These are phyloP conservation scores for Datura wrightii DNA, from an alignment of 257 asterid genomes.

Conservation along the genomic window DNA sequence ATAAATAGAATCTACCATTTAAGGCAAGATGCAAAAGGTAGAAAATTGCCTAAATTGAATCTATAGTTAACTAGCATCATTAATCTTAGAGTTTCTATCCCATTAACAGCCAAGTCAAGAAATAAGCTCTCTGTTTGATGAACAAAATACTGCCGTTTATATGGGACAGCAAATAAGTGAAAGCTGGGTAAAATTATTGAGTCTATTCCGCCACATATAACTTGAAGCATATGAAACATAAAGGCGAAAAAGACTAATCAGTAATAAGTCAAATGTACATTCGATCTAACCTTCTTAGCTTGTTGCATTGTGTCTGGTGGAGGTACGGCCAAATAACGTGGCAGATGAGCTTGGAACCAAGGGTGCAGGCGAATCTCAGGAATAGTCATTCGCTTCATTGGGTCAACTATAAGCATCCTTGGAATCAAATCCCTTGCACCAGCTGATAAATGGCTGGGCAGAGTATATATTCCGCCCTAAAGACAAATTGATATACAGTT, in stretches of 20 bases:
- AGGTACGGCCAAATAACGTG: slow-evolving; percentile 90
- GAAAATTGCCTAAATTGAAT: not conserved
- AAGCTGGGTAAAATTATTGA: not conserved
- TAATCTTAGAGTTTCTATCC: not conserved
- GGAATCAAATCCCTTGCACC: slow-evolving; percentile 91
- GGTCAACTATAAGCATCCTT: slow-evolving; percentile 93
- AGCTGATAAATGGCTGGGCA: slow-evolving; percentile 92
- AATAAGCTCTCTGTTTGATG: not conserved
- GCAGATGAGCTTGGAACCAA: slow-evolving; percentile 92
- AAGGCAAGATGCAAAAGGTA: not conserved
- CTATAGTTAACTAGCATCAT: slow-evolving; percentile 1
- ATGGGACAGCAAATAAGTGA: slow-evolving; percentile 16
- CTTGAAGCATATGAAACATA: not conserved
- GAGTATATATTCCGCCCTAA: slow-evolving; percentile 92
- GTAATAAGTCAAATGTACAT: not conserved
- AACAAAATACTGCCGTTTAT: not conserved
- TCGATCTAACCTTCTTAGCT: slow-evolving; percentile 76
- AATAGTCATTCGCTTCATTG: slow-evolving; percentile 89
- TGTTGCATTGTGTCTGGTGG: slow-evolving; percentile 89
- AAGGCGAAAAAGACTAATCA: slow-evolving; percentile 9
- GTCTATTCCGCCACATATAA: not conserved
- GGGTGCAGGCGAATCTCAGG: slow-evolving; percentile 89
- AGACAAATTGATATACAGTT: slow-evolving; percentile 36
- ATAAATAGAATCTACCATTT: slow-evolving; percentile 11
- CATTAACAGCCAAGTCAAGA: not conserved